Base-by-base conservation (phyloP, 2,329 filamentous ascomycete species). In the Colletotrichum falcatum region DNA sequence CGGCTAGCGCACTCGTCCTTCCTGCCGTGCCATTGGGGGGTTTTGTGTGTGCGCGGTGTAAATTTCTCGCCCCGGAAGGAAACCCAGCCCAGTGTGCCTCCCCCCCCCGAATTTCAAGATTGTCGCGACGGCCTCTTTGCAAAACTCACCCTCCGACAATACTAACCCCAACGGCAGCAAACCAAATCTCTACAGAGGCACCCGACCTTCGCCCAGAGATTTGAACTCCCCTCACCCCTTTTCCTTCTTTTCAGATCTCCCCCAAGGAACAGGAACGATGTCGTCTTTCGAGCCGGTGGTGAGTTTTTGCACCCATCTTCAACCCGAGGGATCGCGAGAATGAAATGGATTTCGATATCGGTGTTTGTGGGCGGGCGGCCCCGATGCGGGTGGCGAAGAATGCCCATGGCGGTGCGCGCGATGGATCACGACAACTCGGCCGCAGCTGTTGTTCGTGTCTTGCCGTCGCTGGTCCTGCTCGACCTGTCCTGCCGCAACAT, bases 251-350 rank as follows among this genome's bases (percentile, higher is more conserved):
- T 71, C 70, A 68, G 68, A 42, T 66, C 53, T 58, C 33, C 42
- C 42, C 20, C 42, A 77, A 81, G 77, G 75, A 78, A 77, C 74
- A 74, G 81, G 80, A 83, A 88, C 86, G 82, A 91, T 91, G 89
- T 91, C 89, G 83, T 88, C 87, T 80, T 91, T 91, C 85, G 90
- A 91, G 87, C 82, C 85, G 83, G 89, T 90, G 87, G 90, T 91
- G 85, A 91, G 89, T 91, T 42, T 42, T 42, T 28, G 8, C n/a
- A 54, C 59, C 44, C 8, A 53, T 18, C 20, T 28, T 12, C 48
- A n/a, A n/a, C 14, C 20, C 35, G 30, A 42, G n/a, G 42, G 23
- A 48, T 14, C 44, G 65, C 53, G 48, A 53, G 20, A 35, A 59
- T 49, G 69, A 49, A 49, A 44, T n/a, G 64, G 39, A 37, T 65